phyloP scores from a whole-genome alignment of 305 asterid species.

The Fraxinus sp. region DNA sequence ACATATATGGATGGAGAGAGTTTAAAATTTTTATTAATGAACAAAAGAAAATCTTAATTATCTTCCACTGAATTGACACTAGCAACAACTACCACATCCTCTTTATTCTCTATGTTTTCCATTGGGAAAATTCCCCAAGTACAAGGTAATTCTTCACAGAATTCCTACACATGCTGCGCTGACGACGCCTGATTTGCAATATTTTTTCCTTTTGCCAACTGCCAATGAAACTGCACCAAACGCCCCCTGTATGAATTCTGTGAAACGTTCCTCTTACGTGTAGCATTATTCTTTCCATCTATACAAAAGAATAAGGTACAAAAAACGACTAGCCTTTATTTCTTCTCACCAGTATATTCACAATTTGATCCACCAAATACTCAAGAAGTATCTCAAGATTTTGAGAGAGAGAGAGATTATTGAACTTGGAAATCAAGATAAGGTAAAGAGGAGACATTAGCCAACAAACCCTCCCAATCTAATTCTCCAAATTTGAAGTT shows the following conservation, averaged over 20 bases:
- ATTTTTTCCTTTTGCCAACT: not conserved
- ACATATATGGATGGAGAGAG: not conserved
- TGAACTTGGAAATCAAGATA: constrained; percentile 9
- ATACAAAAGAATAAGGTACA: not conserved
- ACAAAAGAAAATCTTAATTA: not conserved
- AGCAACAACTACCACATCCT: not conserved
- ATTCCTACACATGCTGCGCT: not conserved
- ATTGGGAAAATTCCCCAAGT: not conserved
- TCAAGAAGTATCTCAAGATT: not conserved
- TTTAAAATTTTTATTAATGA: not conserved
- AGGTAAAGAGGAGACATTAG: constrained; percentile 4
- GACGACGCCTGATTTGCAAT: not conserved
- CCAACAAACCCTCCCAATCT: constrained; percentile 25
- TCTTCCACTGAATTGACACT: not conserved
- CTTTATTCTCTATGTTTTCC: not conserved
- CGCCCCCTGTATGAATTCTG: not conserved
- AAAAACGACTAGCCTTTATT: not conserved
- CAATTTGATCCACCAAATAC: not conserved
- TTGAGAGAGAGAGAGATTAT: constrained; percentile 2
- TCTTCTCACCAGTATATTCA: not conserved
- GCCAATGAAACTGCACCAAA: not conserved
- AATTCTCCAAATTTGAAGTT: constrained; percentile 17
- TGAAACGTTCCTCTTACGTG: not conserved
- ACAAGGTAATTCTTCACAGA: not conserved
- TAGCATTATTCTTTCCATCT: not conserved